Evolutionary conservation across 768 basidiomycete species (phyloP), one percentile per base, ranked within the genome.

Genomic region (Termitomyces sp.): DNA sequence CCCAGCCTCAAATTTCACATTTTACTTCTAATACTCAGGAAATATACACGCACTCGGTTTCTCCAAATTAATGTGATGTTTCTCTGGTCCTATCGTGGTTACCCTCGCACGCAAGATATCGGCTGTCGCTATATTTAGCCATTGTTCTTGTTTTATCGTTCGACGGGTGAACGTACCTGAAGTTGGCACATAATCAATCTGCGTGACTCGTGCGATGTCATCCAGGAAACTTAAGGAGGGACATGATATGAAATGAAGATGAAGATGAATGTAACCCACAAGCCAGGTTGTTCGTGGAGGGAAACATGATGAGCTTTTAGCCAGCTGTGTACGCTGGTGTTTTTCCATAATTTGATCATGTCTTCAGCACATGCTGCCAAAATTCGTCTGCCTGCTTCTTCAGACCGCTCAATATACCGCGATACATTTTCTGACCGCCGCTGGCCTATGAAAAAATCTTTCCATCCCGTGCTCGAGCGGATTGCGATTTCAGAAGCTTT

Each of bases 31-130:
- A 11, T 18, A 38, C 39, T n/a, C 22, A 27, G 52, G 20, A 13
- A 3, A 42, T 16, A 1, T 16, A 42, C 51, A 64, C 63, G 32
- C 50, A 67, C 77, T 66, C 18, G 66, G 64, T 39, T 59, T 54
- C 63, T 86, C 82, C 57, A 83, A 71, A 3, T 71, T 63, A 46
- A 88, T 76, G 7, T 70, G 71, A 57, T 87, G 83, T 64, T 86
- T 83, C 60, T 86, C 84, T 4, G 85, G 82, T 3, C 85, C 84
- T 36, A 82, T 68, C 0, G 86, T 88, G 44, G 79, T 78, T 36
- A 89, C 72, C 48, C 86, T 77, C 15, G 85, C 84, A 49, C 80
- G 81, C 45, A 89, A 69, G 29, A 89, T 78, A 60, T 89, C 86
- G 23, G 80, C 85, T 81, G 60, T 29, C 43, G 27, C 25, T 31